Evolutionary conservation across 208 protist species (phyloP), one percentile per base, ranked within the genome.

Genomic region (Strigomonas galati): DNA sequence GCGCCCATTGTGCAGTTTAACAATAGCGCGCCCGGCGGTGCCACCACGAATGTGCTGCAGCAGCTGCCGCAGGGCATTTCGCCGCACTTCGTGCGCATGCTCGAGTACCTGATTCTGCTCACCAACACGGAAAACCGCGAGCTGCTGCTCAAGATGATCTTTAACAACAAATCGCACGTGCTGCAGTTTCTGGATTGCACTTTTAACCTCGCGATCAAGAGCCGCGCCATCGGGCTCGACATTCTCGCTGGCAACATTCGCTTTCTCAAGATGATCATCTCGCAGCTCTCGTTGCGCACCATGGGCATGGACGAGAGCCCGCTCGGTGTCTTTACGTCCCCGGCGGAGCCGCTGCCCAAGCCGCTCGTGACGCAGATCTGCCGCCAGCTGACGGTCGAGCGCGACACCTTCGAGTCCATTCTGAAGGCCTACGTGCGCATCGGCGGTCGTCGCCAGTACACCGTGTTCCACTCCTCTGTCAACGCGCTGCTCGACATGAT

Each of bases 401-500:
- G 76, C 1, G 76, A 92, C 71, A 86, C 71, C 1, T 81, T 92
- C 40, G 76, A 80, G 26, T 64, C 69, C 37, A 27, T 89, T 21
- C 71, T 92, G 46, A 35, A 69, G 37, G 78, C 80, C n/a, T 92
- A 84, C 72, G 72, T 79, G 55, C 57, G 51, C 27, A 55, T 89
- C 23, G 85, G 85, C 27, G 85, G 85, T 14, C 15, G 37, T 10
- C 77, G 81, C 2, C 72, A 78, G 46, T 68, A 82, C 61, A 80
- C 76, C n/a, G 57, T 87, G 35, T 92, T 87, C 65, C 85, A 92
- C 74, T 89, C 82, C 0, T 63, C 79, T 23, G 65, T 92, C 5
- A 74, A 82, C 5, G 23, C 78, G 0, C 23, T 85, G 26, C 65
- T 89, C 9, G 82, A 92, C 21, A 51, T 82, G 21, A 81, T 89